A percentile compares a stretch with the other conserved stretches of the same genome.
Conservation (phyloP, 2,329 filamentous ascomycete species). For the Calonectria pseudoturangicola region DNA sequence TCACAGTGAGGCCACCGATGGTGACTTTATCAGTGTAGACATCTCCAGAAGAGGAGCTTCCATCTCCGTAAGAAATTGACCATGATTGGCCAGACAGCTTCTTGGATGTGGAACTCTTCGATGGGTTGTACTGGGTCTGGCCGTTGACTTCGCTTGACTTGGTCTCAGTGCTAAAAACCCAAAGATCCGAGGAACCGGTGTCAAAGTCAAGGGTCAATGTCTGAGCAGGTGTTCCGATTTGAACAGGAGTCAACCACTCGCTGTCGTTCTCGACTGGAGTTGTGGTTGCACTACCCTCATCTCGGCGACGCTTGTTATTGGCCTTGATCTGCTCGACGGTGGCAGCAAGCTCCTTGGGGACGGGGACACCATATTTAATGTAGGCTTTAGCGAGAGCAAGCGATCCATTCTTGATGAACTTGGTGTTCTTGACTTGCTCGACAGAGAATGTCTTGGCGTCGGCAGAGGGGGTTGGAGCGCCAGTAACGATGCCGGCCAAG, state of each 20-base stretch:
- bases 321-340: conserved; percentile 25
- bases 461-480: conserved; percentile 13
- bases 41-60: conserved; percentile 63
- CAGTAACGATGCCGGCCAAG: conserved; percentile 26
- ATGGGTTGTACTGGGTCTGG: conserved; percentile 62
- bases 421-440: conserved; percentile 61
- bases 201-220: conserved; percentile 66
- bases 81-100: conserved; percentile 62
- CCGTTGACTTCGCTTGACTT: conserved; percentile 57
- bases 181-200: conserved; percentile 68
- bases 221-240: conserved; percentile 65
- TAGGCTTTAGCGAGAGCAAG: conserved; percentile 59
- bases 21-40: conserved; percentile 66
- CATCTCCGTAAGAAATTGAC: conserved; percentile 67
- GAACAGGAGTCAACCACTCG: conserved; percentile 63
- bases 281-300: conserved; percentile 55
- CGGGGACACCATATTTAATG: conserved; percentile 59
- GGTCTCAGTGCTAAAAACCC: conserved; percentile 70
- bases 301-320: conserved; percentile 44
- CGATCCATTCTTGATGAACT: conserved; percentile 59
- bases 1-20: conserved; percentile 63
- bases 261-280: conserved; percentile 57
- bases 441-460: conserved; percentile 52
- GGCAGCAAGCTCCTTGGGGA: conserved; percentile 57
- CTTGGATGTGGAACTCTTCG: conserved; percentile 62